phyloP scores from a whole-genome alignment of 257 asterid genomes.

The Perilla frutescens region DNA sequence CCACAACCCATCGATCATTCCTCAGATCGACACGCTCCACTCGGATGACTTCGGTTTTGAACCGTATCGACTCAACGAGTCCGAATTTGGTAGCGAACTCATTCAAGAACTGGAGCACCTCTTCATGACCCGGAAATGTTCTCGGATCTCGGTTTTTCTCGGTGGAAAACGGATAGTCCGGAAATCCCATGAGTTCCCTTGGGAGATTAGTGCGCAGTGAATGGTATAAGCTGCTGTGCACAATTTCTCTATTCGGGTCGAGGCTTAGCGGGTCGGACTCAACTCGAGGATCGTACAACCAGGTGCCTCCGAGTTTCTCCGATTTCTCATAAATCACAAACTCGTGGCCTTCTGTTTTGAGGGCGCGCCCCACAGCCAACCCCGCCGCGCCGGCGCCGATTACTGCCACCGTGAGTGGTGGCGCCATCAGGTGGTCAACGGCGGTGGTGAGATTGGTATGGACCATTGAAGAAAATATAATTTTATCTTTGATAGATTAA shows the following conservation, averaged over 20 bases:
- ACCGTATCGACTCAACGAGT: constrained; percentile 49
- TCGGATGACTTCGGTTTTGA: constrained; percentile 48
- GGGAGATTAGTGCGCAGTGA: constrained; percentile 65
- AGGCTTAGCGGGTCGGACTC: constrained; percentile 60
- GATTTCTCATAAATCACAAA: constrained; percentile 54
- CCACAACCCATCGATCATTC: constrained; percentile 52
- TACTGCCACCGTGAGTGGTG: constrained; percentile 54
- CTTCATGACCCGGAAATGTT: constrained; percentile 56
- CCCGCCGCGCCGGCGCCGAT: constrained; percentile 66
- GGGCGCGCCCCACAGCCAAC: constrained; percentile 53
- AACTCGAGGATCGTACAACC: constrained; percentile 58
- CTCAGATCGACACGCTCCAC: constrained; percentile 41
- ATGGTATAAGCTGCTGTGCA: constrained; percentile 52
- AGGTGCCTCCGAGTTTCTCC: constrained; percentile 56
- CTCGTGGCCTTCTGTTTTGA: constrained; percentile 44
- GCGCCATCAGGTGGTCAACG: constrained; percentile 28
- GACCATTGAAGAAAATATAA: not conserved
- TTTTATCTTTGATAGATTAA: too few species aligned
- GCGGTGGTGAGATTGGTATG: not conserved
- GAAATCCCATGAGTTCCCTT: constrained; percentile 56
- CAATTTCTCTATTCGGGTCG: constrained; percentile 53
- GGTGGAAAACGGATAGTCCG: constrained; percentile 52
- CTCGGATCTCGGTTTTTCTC: constrained; percentile 31
- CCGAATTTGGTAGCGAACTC: constrained; percentile 54
- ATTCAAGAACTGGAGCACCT: constrained; percentile 57